Evolutionary conservation across 352 stramenopile species (phyloP), one percentile per base, ranked within the genome.

Genomic region (Globisporangium parvum): DNA sequence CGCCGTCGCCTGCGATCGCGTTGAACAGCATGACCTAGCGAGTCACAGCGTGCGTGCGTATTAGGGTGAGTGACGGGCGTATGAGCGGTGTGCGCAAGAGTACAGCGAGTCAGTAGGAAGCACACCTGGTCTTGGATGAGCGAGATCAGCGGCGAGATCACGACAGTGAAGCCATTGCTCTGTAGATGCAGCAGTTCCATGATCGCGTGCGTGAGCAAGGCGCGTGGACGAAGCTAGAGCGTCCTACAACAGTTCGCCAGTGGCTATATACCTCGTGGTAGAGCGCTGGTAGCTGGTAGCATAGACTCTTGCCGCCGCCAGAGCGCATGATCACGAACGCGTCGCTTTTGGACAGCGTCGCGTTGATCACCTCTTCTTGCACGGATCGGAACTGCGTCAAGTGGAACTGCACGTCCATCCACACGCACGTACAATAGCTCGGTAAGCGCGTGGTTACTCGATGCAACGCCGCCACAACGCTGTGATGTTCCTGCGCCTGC

Each of bases 241-340:
- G 39, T 8, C 12, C 35, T 39, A 24, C 15, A 51, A 23, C n/a
- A 8, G 8, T 11, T 17, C 40, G 20, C 8, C 24, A 37, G n/a
- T 8, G 11, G 18, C 23, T 21, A 14, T 40, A n/a, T 60, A 97
- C 68, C 31, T 77, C 75, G 1, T 92, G 65, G 18, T 72, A 63
- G 4, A 96, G 53, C 0, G 88, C 85, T 15, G 91, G 88, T 0
- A 97, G 62, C 62, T 98, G 86, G 58, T 97, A 98, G 42, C 82
- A 96, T 1, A 98, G 67, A 28, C 78, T 90, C 61, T 93, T 95
- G 46, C 85, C 82, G 41, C 85, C 82, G 40, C 84, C 82, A 0
- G 91, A 97, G 17, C 84, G 80, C 91, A 98, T 98, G 55, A 98
- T 77, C 50, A 97, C 86, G 62, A 98, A 97, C 21, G 71, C 77